These are phyloP conservation scores for Vanrija pseudolonga DNA, from an alignment of 1,284 basidiomycete species.

Conservation along the genomic window DNA sequence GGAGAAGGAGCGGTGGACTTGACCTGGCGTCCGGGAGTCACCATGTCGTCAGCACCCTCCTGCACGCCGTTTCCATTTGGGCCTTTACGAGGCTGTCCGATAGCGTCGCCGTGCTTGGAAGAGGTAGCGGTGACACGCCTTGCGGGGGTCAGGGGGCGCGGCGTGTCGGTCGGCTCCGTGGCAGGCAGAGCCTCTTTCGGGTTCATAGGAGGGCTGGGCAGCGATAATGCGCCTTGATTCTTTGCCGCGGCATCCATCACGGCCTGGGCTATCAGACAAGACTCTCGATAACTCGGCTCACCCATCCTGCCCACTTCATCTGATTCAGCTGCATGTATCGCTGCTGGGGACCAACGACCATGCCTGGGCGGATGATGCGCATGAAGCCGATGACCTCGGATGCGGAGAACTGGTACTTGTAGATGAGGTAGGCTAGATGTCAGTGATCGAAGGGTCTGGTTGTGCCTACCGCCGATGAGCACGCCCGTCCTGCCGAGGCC, in stretches of 20 bases:
- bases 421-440: constrained; percentile 80
- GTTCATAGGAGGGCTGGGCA: constrained; percentile 37
- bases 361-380: constrained; percentile 87
- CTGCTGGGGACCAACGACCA: constrained; percentile 77
- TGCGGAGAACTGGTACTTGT: constrained; percentile 99
- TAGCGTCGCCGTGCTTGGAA: constrained; percentile 32
- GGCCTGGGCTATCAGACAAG: constrained; percentile 51
- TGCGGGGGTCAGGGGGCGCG: background rate
- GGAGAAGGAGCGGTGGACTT: constrained; percentile 1
- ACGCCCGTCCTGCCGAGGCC: constrained; percentile 61
- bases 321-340: constrained; percentile 98
- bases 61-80: constrained; percentile 1
- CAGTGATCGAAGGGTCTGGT: constrained; percentile 13
- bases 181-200: background rate
- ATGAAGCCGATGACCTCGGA: constrained; percentile 97
- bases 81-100: constrained; percentile 40
- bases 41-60: background rate
- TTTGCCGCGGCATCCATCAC: constrained; percentile 55
- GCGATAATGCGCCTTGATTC: constrained; percentile 55
- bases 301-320: constrained; percentile 89
- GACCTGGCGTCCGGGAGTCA: background rate
- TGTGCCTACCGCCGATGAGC: constrained; percentile 64
- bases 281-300: constrained; percentile 63
- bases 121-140: background rate
- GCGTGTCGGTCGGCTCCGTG: background rate